Conservation (phyloP, 1,139 yeast genomes). For the Debaryomyces psychrophilus region DNA sequence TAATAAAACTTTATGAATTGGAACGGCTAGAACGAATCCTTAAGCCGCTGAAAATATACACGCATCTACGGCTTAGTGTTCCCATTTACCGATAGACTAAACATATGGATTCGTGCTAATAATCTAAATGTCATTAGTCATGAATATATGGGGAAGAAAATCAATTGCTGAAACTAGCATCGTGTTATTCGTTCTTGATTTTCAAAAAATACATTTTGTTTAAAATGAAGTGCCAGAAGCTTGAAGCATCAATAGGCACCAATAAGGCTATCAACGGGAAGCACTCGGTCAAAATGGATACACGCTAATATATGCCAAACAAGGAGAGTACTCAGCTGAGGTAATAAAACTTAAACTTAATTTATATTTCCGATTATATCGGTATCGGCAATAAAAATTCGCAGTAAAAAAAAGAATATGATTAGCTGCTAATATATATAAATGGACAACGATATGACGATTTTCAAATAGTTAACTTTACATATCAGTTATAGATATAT, state of each 20-base stretch:
- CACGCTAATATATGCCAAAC: background rate
- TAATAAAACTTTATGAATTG: background rate
- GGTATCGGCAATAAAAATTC: slow-evolving; percentile 5
- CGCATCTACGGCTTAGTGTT: background rate
- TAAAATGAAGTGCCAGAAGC: no score
- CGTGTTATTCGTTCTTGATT: no score
- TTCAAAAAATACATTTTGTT: no score
- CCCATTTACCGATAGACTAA: background rate
- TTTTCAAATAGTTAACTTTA: background rate
- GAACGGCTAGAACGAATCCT: background rate
- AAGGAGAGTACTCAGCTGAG: background rate
- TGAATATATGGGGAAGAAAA: no score
- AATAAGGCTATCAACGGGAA: no score
- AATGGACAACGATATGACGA: background rate
- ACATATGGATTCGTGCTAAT: no score
- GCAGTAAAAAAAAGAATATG: background rate
- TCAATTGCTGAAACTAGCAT: no score
- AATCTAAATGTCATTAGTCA: no score
- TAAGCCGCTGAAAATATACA: background rate
- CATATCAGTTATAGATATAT: background rate
- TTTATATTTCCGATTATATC: background rate
- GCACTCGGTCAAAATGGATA: background rate
- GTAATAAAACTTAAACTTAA: background rate
- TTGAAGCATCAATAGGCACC: no score
- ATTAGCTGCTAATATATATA: background rate